Evolutionary conservation across 352 stramenopile genomes (phyloP), one percentile per base, ranked within the genome.

Genomic region (Phytophthora constricta): DNA sequence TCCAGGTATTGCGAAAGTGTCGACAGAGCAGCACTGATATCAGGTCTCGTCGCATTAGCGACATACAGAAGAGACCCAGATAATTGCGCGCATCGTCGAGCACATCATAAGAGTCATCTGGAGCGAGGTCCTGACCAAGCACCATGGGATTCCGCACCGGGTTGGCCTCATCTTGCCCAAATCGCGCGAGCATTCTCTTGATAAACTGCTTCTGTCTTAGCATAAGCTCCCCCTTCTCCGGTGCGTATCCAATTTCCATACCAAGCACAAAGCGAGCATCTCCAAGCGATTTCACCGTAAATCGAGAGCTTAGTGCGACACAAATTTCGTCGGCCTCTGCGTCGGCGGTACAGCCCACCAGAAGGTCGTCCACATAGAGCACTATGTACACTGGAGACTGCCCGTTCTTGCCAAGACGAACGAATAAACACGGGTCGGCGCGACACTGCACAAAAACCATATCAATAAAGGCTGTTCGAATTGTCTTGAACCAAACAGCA

Each of bases 401-500:
- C 9, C 22, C 42, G 17, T 49, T 16, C 17, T 52, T 34, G 26
- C 45, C n/a, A 19, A 7, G 5, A 25, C 45, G 17, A 52, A 52
- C 22, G 20, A 52, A 34, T 5, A 52, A n/a, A 34, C 45, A 31
- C 17, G 45, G 45, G 17, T 52, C 20, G 10, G 45, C 45, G 26
- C 45, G 45, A 28, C 37, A 45, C n/a, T 17, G 4, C 9, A 14
- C 4, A 45, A 45, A 45, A 14, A 7, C 37, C 37, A 45, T 20
- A 7, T 20, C 16, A 5, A 20, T 20, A 4, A 45, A 45, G 4
- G 37, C 37, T 7, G 37, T 14, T 7, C 17, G 37, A 14, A 45
- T 45, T 22, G 62, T 77, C 25, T 62, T 61, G 61, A 70, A 68
- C 70, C 66, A 84, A 14, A 74, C 54, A 20, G 48, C 47, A 22